Conservation (phyloP, 73 alveolate genomes). For the Paraurostyla sp. region DNA sequence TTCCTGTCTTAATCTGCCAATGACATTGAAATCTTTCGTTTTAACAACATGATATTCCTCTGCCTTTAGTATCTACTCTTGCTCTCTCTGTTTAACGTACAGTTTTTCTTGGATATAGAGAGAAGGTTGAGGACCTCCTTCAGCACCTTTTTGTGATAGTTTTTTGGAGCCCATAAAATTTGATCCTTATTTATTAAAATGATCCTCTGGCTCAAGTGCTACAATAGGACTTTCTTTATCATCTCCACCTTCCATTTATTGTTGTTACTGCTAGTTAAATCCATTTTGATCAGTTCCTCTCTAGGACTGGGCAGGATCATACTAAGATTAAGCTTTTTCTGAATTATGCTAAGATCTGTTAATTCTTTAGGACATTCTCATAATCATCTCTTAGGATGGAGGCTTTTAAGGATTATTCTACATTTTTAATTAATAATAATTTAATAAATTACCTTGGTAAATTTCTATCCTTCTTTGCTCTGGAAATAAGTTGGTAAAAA, state of each 20-base stretch:
- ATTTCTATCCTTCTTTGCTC: constrained; percentile 53
- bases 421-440: neutral
- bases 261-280: neutral
- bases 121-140: constrained; percentile 16
- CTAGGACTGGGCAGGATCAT: constrained; percentile 17
- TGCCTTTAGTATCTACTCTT: constrained; percentile 58
- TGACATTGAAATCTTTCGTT: constrained; percentile 84
- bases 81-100: constrained; percentile 51
- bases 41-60: constrained; percentile 80
- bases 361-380: constrained; percentile 72
- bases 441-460: constrained; percentile 23
- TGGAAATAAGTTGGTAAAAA: constrained; percentile 59
- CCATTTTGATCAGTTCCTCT: constrained; percentile 1
- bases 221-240: constrained; percentile 78
- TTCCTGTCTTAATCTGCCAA: constrained; percentile 85
- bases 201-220: constrained; percentile 85
- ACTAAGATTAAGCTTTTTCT: constrained; percentile 40
- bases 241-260: constrained; percentile 45
- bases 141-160: neutral
- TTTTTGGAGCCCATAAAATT: constrained; percentile 44
- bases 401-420: constrained; percentile 72
- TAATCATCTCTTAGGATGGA: constrained; percentile 65
- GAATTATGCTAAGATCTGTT: constrained; percentile 51
- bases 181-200: constrained; percentile 24
- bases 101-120: constrained; percentile 70